These are phyloP conservation scores for Whalleya microplaca DNA, from an alignment of 2,329 filamentous ascomycete genomes.

Conservation along the genomic window DNA sequence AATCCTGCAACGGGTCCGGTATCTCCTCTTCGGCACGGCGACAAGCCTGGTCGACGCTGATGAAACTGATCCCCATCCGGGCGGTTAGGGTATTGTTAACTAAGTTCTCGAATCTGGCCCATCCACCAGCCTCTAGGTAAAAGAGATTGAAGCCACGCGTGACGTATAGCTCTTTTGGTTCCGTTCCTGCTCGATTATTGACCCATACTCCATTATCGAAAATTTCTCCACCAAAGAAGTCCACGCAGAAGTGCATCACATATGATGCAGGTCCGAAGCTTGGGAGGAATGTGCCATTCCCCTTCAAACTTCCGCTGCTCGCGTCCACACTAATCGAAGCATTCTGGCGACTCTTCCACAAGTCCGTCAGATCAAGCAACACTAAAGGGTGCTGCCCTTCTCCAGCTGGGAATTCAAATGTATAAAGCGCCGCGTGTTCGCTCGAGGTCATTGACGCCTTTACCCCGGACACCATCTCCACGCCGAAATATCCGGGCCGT, in stretches of 20 bases:
- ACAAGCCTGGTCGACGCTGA: slow-evolving; percentile 65
- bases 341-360: slow-evolving; percentile 55
- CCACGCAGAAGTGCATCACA: slow-evolving; percentile 61
- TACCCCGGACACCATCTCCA: slow-evolving; percentile 58
- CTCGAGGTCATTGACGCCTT: slow-evolving; percentile 63
- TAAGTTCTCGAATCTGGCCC: slow-evolving; percentile 55
- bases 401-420: slow-evolving; percentile 56
- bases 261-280: slow-evolving; percentile 66
- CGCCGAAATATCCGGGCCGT: slow-evolving; percentile 59
- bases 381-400: slow-evolving; percentile 51
- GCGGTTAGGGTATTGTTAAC: slow-evolving; percentile 55
- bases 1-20: slow-evolving; percentile 60
- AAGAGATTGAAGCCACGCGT: slow-evolving; percentile 48
- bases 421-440: slow-evolving; percentile 64
- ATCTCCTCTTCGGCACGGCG: slow-evolving; percentile 65
- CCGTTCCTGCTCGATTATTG: slow-evolving; percentile 44
- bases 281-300: slow-evolving; percentile 61
- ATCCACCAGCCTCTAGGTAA: slow-evolving; percentile 54
- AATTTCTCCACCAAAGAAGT: slow-evolving; percentile 53
- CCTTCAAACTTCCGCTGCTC: slow-evolving; percentile 56
- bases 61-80: slow-evolving; percentile 66
- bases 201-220: slow-evolving; percentile 44
- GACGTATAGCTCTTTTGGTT: slow-evolving; percentile 42
- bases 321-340: slow-evolving; percentile 54
- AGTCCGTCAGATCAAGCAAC: slow-evolving; percentile 62